Percentiles rank a stretch among this genome's conserved stretches.
Evolutionary conservation across 129 eudicot genomes (phyloP).

Genomic region (Flaveria linearis): DNA sequence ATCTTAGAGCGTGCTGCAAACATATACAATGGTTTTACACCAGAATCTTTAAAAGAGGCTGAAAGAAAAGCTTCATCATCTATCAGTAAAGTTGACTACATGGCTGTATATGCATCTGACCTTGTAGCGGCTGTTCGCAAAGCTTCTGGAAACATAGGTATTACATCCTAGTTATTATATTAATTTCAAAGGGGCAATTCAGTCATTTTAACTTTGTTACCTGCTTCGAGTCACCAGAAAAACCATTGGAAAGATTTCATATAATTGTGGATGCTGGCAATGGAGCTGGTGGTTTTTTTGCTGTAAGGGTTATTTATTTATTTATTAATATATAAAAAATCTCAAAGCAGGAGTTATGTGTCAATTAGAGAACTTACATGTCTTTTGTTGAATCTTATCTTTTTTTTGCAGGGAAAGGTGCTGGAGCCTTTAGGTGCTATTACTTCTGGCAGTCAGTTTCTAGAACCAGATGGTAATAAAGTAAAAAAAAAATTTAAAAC

Average conservation of each 20-base stretch:
- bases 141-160: slow-evolving; percentile 91
- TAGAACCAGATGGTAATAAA: slow-evolving; percentile 93
- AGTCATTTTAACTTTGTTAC: slow-evolving; percentile 19
- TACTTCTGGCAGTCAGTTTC: slow-evolving; percentile 90
- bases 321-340: no score
- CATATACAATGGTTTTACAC: slow-evolving; percentile 58
- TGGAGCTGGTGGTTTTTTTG: slow-evolving; percentile 99
- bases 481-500: not conserved
- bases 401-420: slow-evolving; percentile 74
- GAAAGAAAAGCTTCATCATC: slow-evolving; percentile 52
- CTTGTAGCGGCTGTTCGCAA: slow-evolving; percentile 92
- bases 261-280: slow-evolving; percentile 98
- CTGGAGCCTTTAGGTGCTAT: slow-evolving; percentile 94
- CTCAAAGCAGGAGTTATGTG: slow-evolving; percentile 1
- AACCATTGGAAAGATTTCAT: slow-evolving; percentile 95
- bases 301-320: slow-evolving; percentile 48
- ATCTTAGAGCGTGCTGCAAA: slow-evolving; percentile 86
- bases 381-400: slow-evolving; percentile 1
- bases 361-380: not conserved
- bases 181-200: slow-evolving; percentile 17
- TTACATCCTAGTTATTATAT: not conserved
- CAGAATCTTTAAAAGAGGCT: slow-evolving; percentile 50
- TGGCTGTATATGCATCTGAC: slow-evolving; percentile 75
- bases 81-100: slow-evolving; percentile 75
- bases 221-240: slow-evolving; percentile 55